phyloP scores from a whole-genome alignment of 495 filamentous ascomycete genomes.

The Geoglossum glabrum region DNA sequence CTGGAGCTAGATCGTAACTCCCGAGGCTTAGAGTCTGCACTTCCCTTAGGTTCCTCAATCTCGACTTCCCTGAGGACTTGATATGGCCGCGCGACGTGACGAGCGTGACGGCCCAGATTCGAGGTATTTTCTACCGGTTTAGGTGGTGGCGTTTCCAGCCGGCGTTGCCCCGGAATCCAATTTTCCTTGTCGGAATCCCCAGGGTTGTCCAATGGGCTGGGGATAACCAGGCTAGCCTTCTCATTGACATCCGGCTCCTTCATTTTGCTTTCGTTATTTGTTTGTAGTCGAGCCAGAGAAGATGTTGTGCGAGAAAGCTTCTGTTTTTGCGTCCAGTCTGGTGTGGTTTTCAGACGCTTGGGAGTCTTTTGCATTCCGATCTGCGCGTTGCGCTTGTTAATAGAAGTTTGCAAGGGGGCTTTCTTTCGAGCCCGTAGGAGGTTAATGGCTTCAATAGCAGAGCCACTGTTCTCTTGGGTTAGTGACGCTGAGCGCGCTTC shows the following conservation, averaged over 20 bases:
- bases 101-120: not conserved
- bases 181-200: slow-evolving; percentile 91
- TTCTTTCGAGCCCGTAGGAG: slow-evolving; percentile 46
- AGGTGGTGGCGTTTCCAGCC: not conserved
- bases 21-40: slow-evolving; percentile 28
- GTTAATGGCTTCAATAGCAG: slow-evolving; percentile 48
- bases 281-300: slow-evolving; percentile 48
- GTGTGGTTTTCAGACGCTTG: slow-evolving; percentile 21
- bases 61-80: not conserved
- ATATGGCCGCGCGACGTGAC: not conserved
- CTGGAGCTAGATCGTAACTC: slow-evolving; percentile 24
- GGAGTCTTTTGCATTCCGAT: slow-evolving; percentile 24
- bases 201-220: slow-evolving; percentile 12
- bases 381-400: slow-evolving; percentile 38
- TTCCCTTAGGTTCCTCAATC: slow-evolving; percentile 17
- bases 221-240: not conserved
- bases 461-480: slow-evolving; percentile 45
- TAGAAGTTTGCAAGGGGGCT: slow-evolving; percentile 28
- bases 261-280: slow-evolving; percentile 12
- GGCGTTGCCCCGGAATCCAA: slow-evolving; percentile 37
- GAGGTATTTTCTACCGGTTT: not conserved
- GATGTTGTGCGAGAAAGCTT: slow-evolving; percentile 44
- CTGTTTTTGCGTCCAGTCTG: slow-evolving; percentile 32
- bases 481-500: slow-evolving; percentile 53
- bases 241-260: slow-evolving; percentile 6